Percentiles rank a stretch among this genome's conserved stretches.
These are phyloP conservation scores for Lasiodiplodia theobromae DNA, from an alignment of 2,329 filamentous ascomycete genomes.

Conservation along the genomic window DNA sequence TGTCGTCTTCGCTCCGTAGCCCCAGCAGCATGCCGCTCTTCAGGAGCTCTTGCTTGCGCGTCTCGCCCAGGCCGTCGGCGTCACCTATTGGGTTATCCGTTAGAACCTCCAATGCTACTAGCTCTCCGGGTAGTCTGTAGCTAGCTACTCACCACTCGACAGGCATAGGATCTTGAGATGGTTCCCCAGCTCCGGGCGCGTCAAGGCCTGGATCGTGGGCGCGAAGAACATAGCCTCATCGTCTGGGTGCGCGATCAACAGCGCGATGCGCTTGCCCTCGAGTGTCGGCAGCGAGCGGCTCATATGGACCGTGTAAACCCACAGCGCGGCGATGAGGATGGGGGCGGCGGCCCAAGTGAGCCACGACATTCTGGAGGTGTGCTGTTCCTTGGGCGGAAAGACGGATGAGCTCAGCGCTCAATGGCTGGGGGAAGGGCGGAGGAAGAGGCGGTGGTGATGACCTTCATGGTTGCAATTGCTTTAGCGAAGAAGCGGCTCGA, in stretches of 20 bases:
- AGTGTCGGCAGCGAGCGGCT: constrained; percentile 68
- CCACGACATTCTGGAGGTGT: constrained; percentile 48
- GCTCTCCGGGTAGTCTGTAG: neutral
- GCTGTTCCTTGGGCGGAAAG: neutral
- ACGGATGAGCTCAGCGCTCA: constrained; percentile 16
- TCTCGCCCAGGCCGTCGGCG: constrained; percentile 85
- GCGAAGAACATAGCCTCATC: constrained; percentile 99
- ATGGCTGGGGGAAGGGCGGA: constrained; percentile 6
- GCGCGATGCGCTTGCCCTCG: constrained; percentile 82
- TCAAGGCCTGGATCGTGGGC: constrained; percentile 85
- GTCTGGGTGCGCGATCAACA: constrained; percentile 96
- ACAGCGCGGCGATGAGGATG: constrained; percentile 51
- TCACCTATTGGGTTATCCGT: constrained; percentile 62
- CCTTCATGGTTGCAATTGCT: constrained; percentile 12
- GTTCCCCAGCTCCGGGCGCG: constrained; percentile 79
- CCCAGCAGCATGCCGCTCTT: constrained; percentile 82
- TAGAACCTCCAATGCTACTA: constrained; percentile 14
- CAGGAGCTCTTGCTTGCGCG: constrained; percentile 81
- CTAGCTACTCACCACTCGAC: constrained; percentile 70
- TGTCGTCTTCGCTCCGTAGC: constrained; percentile 75
- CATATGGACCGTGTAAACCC: constrained; percentile 57
- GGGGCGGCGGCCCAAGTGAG: constrained; percentile 50
- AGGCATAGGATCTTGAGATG: constrained; percentile 94
- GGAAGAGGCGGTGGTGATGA: constrained; percentile 12
- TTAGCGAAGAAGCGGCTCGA: neutral